Conservation (phyloP, 352 stramenopile species). For the Aphanomyces cochlioides region DNA sequence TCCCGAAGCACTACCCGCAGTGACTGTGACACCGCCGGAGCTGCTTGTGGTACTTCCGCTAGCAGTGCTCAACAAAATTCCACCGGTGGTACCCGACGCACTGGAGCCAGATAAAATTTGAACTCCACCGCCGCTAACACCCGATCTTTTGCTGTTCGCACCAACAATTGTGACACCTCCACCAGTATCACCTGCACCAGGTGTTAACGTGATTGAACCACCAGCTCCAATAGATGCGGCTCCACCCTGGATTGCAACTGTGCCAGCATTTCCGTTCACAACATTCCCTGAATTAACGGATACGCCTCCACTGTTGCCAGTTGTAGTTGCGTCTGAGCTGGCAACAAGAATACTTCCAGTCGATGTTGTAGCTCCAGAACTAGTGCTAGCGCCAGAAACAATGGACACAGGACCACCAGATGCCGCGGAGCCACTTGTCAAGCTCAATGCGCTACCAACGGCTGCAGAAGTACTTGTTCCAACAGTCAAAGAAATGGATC, state of each 20-base stretch:
- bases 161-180: neutral
- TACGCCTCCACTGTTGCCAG: slow-evolving; percentile 1
- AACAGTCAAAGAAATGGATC: slow-evolving; percentile 36
- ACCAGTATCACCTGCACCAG: slow-evolving; percentile 12
- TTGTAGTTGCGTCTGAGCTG: neutral
- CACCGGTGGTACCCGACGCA: neutral
- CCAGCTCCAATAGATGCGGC: slow-evolving; percentile 1
- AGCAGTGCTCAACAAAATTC: neutral
- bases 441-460: slow-evolving; percentile 36
- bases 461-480: slow-evolving; percentile 36
- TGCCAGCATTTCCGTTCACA: slow-evolving; percentile 2
- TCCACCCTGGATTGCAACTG: neutral
- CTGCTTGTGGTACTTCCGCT: slow-evolving; percentile 17
- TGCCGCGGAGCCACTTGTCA: slow-evolving; percentile 33
- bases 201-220: neutral
- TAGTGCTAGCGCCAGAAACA: neutral
- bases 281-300: neutral
- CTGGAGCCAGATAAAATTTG: slow-evolving; percentile 12
- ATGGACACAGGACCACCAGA: slow-evolving; percentile 10
- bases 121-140: neutral
- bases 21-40: slow-evolving; percentile 1
- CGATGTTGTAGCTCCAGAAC: neutral
- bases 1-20: neutral
- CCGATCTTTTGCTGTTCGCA: slow-evolving; percentile 4
- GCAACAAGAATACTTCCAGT: slow-evolving; percentile 1